A percentile compares a stretch with the other conserved stretches of the same genome.
phyloP scores from a whole-genome alignment of 2,329 filamentous ascomycete species.

The Pseudopyrenochaeta lycopersici region DNA sequence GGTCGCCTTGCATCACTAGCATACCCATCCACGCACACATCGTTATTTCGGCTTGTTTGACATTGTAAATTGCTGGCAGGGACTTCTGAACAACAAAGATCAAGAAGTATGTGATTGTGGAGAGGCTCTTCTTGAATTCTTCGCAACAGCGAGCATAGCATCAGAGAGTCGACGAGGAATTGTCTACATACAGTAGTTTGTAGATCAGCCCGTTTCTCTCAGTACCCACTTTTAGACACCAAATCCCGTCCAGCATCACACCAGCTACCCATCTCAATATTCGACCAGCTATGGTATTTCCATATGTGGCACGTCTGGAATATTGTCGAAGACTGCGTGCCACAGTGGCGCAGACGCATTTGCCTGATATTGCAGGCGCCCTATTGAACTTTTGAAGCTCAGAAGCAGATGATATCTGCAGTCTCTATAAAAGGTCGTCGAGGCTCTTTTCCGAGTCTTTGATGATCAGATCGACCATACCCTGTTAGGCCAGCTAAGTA shows the following conservation, averaged over 20 bases:
- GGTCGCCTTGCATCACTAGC: conserved; percentile 16
- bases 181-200: conserved; percentile 1
- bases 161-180: not conserved
- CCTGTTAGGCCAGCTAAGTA: conserved; percentile 62
- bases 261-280: conserved; percentile 13
- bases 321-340: conserved; percentile 45
- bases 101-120: not conserved
- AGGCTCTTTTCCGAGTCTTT: conserved; percentile 94
- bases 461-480: conserved; percentile 93
- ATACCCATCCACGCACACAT: conserved; percentile 6
- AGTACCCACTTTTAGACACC: conserved; percentile 14
- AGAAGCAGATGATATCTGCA: not conserved
- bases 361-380: conserved; percentile 12
- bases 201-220: conserved; percentile 12
- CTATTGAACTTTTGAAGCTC: not conserved
- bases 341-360: conserved; percentile 45
- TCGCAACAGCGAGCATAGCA: not conserved
- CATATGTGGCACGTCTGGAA: conserved; percentile 25
- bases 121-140: not conserved
- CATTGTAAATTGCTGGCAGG: not conserved
- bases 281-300: conserved; percentile 19
- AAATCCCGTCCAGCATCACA: conserved; percentile 19
- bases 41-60: not conserved
- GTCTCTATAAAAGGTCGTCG: conserved; percentile 75
- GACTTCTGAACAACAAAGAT: not conserved